Conservation (phyloP, 2,329 filamentous ascomycete species). For the Aspergillus pseudoviridinutans region DNA sequence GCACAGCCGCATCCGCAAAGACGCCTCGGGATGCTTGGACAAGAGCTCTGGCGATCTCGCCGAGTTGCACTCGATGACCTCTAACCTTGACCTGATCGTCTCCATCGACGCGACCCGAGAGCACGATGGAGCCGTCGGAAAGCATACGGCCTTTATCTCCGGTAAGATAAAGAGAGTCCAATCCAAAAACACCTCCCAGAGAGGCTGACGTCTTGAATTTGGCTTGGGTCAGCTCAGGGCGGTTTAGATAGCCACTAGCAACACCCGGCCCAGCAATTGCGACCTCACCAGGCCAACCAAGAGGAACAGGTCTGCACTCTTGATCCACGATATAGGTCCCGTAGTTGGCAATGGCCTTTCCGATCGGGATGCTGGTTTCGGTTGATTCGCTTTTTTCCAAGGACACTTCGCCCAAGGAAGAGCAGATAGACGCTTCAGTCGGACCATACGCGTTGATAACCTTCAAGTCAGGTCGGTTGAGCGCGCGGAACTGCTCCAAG, state of each 20-base stretch:
- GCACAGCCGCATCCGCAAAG: slow-evolving; percentile 4
- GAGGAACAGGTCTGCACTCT: slow-evolving; percentile 2
- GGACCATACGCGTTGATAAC: slow-evolving; percentile 6
- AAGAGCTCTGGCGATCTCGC: slow-evolving; percentile 4
- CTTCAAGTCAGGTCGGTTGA: neutral
- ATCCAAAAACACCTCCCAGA: neutral
- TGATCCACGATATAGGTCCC: slow-evolving; percentile 5
- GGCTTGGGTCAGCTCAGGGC: slow-evolving; percentile 1
- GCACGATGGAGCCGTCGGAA: slow-evolving; percentile 3
- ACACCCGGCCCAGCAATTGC: slow-evolving; percentile 5
- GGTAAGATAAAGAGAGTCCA: slow-evolving; percentile 1
- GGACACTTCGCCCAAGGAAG: slow-evolving; percentile 3
- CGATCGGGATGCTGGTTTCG: slow-evolving; percentile 2
- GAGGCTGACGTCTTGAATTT: neutral
- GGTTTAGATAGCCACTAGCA: slow-evolving; percentile 1
- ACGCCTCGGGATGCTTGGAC: slow-evolving; percentile 1
- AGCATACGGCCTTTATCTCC: slow-evolving; percentile 9
- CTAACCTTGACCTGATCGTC: slow-evolving; percentile 8
- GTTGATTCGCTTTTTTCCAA: neutral
- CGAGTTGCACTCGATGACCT: slow-evolving; percentile 6
- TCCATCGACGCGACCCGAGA: slow-evolving; percentile 7
- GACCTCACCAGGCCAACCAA: slow-evolving; percentile 8
- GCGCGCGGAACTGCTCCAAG: slow-evolving; percentile 3
- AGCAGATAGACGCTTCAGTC: slow-evolving; percentile 6
- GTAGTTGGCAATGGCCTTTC: slow-evolving; percentile 5